Evolutionary conservation across 192 early-diverging fungal species (phyloP).

Genomic region (Rhizoclosmatium sp.): DNA sequence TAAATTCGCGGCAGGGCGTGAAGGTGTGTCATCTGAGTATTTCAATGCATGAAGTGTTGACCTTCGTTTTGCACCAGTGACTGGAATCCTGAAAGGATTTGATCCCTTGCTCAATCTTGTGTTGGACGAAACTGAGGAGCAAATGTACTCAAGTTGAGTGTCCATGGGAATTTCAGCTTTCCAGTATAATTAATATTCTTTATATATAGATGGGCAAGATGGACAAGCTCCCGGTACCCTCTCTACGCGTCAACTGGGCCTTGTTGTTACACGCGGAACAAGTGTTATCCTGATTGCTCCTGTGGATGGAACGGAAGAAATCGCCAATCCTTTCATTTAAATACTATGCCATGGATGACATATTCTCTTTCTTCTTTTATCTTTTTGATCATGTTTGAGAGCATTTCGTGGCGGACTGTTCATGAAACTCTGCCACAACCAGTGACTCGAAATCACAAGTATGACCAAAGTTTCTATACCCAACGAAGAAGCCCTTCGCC

Average conservation of each 20-base stretch:
- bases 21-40: slow-evolving; percentile 66
- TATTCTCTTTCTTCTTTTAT: no score
- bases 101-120: slow-evolving; percentile 95
- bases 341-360: no score
- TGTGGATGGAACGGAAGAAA: slow-evolving; percentile 87
- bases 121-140: slow-evolving; percentile 90
- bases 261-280: slow-evolving; percentile 90
- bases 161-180: no score
- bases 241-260: slow-evolving; percentile 76
- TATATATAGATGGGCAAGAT: slow-evolving; percentile 11
- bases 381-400: neutral
- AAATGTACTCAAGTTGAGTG: slow-evolving; percentile 50
- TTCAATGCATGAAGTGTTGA: neutral
- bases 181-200: neutral
- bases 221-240: slow-evolving; percentile 36
- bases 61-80: slow-evolving; percentile 64
- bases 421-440: no score
- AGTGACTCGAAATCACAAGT: no score
- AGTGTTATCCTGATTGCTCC: slow-evolving; percentile 92
- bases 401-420: neutral
- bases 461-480: slow-evolving; percentile 1
- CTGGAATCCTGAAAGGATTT: slow-evolving; percentile 89
- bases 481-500: neutral
- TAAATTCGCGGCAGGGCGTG: slow-evolving; percentile 91
- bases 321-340: slow-evolving; percentile 84